Conservation (phyloP, 257 asterid species). For the Petunia axillaris region DNA sequence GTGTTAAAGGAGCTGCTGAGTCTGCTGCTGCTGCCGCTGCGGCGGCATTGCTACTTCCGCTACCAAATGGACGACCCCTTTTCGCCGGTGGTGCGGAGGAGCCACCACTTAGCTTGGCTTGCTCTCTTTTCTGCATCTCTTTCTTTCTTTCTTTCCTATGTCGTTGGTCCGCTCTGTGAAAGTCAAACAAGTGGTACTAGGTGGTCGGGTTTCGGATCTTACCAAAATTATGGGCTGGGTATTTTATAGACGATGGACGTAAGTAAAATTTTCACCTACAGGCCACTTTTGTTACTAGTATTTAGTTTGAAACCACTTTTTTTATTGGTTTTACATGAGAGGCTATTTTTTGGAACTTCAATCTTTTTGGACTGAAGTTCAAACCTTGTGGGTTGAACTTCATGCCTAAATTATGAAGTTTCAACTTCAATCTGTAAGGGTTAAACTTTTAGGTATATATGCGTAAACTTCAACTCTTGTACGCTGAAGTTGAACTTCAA, state of each 20-base stretch:
- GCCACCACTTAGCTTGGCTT: conserved; percentile 66
- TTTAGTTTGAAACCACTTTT: no score
- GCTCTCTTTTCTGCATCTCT: conserved; percentile 91
- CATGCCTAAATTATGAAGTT: no score
- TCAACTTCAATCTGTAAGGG: no score
- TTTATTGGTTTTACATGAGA: no score
- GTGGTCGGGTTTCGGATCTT: conserved; percentile 14
- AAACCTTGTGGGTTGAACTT: no score
- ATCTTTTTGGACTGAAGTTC: no score
- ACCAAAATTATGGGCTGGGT: background rate
- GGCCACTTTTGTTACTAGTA: no score
- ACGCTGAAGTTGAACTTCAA: no score
- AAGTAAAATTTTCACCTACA: background rate
- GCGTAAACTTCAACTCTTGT: no score
- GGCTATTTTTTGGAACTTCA: no score
- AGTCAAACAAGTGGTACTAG: background rate
- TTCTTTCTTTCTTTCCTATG: background rate
- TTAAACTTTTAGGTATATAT: no score
- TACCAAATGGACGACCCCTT: conserved; percentile 91
- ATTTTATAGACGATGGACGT: background rate
- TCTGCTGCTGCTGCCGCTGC: conserved; percentile 53
- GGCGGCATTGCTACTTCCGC: conserved; percentile 55
- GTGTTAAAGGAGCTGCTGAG: conserved; percentile 67
- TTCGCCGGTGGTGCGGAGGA: conserved; percentile 76
- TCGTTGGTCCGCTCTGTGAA: background rate